Conservation (phyloP, 495 filamentous ascomycete genomes). For the Oidiodendron maius region DNA sequence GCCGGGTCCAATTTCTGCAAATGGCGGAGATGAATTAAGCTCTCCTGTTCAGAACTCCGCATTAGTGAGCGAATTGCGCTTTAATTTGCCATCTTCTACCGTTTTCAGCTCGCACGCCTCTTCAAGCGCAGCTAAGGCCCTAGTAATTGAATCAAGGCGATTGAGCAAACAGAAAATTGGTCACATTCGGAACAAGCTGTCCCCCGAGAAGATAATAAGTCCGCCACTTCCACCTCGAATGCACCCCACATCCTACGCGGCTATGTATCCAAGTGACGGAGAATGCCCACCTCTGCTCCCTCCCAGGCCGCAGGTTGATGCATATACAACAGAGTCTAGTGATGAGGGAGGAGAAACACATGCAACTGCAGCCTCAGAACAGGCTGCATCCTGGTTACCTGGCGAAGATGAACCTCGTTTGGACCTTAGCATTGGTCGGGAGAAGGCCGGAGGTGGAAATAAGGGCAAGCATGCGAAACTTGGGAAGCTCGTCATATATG, state of each 20-base stretch:
- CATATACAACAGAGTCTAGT: background rate
- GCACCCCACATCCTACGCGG: constrained; percentile 12
- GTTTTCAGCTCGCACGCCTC: constrained; percentile 16
- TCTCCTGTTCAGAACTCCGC: constrained; percentile 23
- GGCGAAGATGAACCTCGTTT: constrained; percentile 40
- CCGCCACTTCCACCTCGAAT: constrained; percentile 10
- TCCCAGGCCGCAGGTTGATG: constrained; percentile 5
- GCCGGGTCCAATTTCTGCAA: constrained; percentile 14
- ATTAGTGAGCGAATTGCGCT: constrained; percentile 75
- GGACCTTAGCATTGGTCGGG: constrained; percentile 69
- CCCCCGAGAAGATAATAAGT: constrained; percentile 5
- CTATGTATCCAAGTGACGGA: constrained; percentile 14
- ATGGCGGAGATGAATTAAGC: constrained; percentile 24
- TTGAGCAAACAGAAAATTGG: constrained; percentile 13
- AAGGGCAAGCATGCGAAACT: constrained; percentile 83
- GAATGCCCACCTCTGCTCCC: constrained; percentile 13
- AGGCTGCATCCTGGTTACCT: background rate
- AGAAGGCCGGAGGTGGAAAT: constrained; percentile 74
- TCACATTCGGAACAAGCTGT: constrained; percentile 17
- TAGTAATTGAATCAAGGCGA: constrained; percentile 2
- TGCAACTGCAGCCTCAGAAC: background rate
- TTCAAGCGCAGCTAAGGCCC: background rate
- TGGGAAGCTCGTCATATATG: constrained; percentile 85
- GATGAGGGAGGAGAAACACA: background rate
- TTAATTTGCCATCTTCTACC: constrained; percentile 65